A percentile compares a stretch with the other conserved stretches of the same genome.
phyloP scores from a whole-genome alignment of 257 asterid species.

The Haberlea rhodopensis region DNA sequence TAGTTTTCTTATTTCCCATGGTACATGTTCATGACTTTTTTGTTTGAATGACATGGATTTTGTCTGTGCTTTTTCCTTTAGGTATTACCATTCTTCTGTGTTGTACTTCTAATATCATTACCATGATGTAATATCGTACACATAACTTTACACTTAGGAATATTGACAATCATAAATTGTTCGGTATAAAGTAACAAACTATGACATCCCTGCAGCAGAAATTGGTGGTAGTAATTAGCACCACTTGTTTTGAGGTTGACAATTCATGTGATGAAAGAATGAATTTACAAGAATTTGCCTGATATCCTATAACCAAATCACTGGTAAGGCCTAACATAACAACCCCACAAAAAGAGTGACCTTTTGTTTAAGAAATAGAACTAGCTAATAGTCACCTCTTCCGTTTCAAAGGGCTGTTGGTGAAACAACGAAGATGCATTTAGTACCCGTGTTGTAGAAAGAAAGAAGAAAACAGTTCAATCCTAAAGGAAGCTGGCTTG shows the following conservation, averaged over 20 bases:
- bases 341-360: not conserved
- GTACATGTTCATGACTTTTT: not conserved
- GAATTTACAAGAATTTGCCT: not conserved
- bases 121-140: not conserved
- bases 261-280: not conserved
- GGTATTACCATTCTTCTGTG: not conserved
- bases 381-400: not conserved
- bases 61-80: not conserved
- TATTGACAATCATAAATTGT: no score
- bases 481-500: not conserved
- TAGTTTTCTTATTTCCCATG: conserved; percentile 6
- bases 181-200: no score
- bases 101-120: not conserved
- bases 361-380: not conserved
- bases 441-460: not conserved
- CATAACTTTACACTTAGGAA: not conserved
- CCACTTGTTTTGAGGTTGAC: not conserved
- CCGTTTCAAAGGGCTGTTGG: not conserved
- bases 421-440: not conserved
- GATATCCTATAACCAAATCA: not conserved
- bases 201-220: not conserved
- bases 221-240: not conserved
- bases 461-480: not conserved
- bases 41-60: not conserved
- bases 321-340: not conserved